These are phyloP conservation scores for Pseudopyrenochaeta lycopersici DNA, from an alignment of 2,329 filamentous ascomycete species.

Conservation along the genomic window DNA sequence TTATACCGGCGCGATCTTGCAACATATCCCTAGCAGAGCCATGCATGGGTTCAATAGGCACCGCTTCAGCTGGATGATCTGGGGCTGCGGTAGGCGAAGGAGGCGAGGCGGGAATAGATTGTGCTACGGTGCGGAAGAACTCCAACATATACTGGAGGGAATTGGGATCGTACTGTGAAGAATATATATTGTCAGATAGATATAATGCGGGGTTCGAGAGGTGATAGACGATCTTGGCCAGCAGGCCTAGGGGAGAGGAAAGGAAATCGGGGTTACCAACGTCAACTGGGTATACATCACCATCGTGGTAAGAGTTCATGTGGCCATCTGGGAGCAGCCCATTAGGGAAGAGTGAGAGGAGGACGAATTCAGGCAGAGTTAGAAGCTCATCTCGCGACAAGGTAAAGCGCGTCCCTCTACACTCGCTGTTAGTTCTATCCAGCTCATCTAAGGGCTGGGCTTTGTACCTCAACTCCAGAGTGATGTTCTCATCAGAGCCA, in stretches of 20 bases:
- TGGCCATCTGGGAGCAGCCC: conserved; percentile 97
- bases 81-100: conserved; percentile 66
- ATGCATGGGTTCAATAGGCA: conserved; percentile 77
- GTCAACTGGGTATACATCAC: conserved; percentile 95
- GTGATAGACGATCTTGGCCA: conserved; percentile 51
- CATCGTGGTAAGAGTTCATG: conserved; percentile 90
- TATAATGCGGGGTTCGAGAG: conserved; percentile 59
- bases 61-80: conserved; percentile 59
- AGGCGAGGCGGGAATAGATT: conserved; percentile 85
- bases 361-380: conserved; percentile 94
- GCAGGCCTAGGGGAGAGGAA: conserved; percentile 43
- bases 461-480: conserved; percentile 87
- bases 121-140: conserved; percentile 94
- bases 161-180: conserved; percentile 87
- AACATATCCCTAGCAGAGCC: conserved; percentile 77
- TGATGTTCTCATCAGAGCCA: conserved; percentile 92
- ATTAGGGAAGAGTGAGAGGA: conserved; percentile 97
- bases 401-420: conserved; percentile 89
- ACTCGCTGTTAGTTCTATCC: conserved; percentile 18
- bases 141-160: conserved; percentile 99
- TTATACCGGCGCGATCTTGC: conserved; percentile 91
- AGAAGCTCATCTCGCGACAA: conserved; percentile 94
- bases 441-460: background rate
- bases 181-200: conserved; percentile 65
- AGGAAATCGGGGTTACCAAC: conserved; percentile 67